Evolutionary conservation across 805 yeast genomes (phyloP), one percentile per base, ranked within the genome.

Genomic region (Starmerella apicola): DNA sequence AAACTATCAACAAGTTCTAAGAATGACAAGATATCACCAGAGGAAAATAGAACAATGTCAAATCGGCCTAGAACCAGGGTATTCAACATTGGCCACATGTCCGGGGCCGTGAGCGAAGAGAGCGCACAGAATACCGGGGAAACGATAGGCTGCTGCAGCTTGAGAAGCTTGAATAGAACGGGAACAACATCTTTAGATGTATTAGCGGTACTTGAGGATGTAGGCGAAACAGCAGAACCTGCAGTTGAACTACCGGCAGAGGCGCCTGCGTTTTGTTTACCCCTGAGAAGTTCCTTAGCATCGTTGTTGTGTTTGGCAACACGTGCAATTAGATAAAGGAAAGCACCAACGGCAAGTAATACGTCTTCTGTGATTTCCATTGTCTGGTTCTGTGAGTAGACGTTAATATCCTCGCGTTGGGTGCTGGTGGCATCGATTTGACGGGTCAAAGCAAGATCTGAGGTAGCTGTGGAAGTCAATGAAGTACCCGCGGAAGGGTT

Each of bases 321-420:
- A 38, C 70, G 68, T 7, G 70, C 65, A 2, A 85, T 62, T 36
- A 91, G 61, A 20, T 81, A 75, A 42, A 84, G 63, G 49, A 81
- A 76, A 0, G 94, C 81, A 0, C 86, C 71, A 5, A 85, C 64
- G 38, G 81, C 75, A 6, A 83, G 68, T 6, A 82, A 61, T 0
- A 86, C 79, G 55, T 85, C 95, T 48, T 83, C 94, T 26, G 42
- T 39, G 10, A 45, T 27, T 23, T 23, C 26, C 26, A 23, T 23
- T 8, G 26, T 7, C 7, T 7, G 26, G 26, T 23, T 23, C 26
- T 23, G 26, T n/a, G n/a, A n/a, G n/a, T n/a, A n/a, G 10, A 8
- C 10, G 26, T 23, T 12, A 12, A 7, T 23, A 23, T 8, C 10
- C 10, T 23, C 26, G 10, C 26, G 26, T 12, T 23, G 26, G 7